These are phyloP conservation scores for Lithospermum erythrorhizon DNA, from an alignment of 257 asterid species.

Conservation along the genomic window DNA sequence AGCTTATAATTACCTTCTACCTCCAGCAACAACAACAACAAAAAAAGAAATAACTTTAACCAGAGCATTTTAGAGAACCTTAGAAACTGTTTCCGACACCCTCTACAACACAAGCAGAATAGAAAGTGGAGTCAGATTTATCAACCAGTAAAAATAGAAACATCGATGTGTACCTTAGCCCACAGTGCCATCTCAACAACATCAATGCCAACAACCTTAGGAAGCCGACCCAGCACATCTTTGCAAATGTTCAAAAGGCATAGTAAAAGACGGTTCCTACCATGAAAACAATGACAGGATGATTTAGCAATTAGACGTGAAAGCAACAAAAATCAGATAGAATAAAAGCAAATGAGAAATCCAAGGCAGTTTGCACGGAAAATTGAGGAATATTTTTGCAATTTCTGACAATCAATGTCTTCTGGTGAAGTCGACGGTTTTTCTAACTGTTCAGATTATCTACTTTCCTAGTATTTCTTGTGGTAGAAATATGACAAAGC, in stretches of 20 bases:
- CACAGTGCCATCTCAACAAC: constrained; percentile 99
- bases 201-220: constrained; percentile 94
- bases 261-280: constrained; percentile 78
- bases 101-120: neutral
- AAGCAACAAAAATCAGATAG: neutral
- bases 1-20: neutral
- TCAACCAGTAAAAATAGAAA: constrained; percentile 9
- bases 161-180: constrained; percentile 72
- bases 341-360: neutral
- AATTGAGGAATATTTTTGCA: neutral
- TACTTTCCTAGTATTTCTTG: neutral
- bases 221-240: constrained; percentile 75
- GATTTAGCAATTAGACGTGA: constrained; percentile 1
- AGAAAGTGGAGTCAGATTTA: neutral
- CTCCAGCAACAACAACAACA: too few species aligned
- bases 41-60: too few species aligned
- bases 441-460: neutral
- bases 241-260: constrained; percentile 76
- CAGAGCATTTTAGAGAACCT: too few species aligned
- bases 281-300: constrained; percentile 2
- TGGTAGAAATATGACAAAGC: neutral
- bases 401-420: too few species aligned
- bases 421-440: too few species aligned
- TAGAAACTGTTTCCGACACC: neutral
- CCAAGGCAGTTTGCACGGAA: neutral